Base-by-base conservation (phyloP, 2,329 filamentous ascomycete genomes). In the Aspergillus tubingensis region DNA sequence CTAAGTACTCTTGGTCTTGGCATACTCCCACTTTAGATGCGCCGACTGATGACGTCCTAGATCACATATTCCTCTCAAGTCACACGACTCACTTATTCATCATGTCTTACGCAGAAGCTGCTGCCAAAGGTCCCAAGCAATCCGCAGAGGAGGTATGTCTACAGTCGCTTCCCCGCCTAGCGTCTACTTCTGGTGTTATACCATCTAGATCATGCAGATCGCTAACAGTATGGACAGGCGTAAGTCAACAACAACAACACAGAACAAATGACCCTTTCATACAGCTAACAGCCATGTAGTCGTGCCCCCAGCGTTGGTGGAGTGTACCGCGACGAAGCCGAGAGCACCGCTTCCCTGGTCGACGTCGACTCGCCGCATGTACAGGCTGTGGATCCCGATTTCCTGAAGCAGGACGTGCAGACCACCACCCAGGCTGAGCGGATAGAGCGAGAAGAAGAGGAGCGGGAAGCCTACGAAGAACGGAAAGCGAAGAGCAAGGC, bases 91-190 rank as follows among this genome's bases (percentile, higher is more conserved):
- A 25, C 17, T 32, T 44, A 47, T 58, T 44, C 61, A 73, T 53
- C 57, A 82, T 82, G 80, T 81, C 79, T 62, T 82, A 82, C 71
- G 80, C 80, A 64, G 74, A 79, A 67, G 78, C 77, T 69, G 80
- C 79, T 57, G 77, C 79, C 49, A 78, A 76, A 64, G 79, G 79
- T 47, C 73, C 79, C 7, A 79, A 79, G 67, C 80, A 82, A 68
- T 72, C 76, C 51, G 74, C 79, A 8, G 75, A 80, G 73, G 79
- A 82, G 61, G 80, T 82, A 71, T 71, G 75, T 72, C n/a, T 38
- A 15, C 41, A 32, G 32, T 30, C 32, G 23, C 39, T 25, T 27
- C 49, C n/a, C 19, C 4, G 15, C 25, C 36, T 10, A 8, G 15
- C 19, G 19, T 36, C 2, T 23, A 19, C 8, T 17, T 11, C 19